Percentiles rank a stretch among this genome's conserved stretches.
Conservation (phyloP, 768 basidiomycete species). For the Fomitopsis serialis region DNA sequence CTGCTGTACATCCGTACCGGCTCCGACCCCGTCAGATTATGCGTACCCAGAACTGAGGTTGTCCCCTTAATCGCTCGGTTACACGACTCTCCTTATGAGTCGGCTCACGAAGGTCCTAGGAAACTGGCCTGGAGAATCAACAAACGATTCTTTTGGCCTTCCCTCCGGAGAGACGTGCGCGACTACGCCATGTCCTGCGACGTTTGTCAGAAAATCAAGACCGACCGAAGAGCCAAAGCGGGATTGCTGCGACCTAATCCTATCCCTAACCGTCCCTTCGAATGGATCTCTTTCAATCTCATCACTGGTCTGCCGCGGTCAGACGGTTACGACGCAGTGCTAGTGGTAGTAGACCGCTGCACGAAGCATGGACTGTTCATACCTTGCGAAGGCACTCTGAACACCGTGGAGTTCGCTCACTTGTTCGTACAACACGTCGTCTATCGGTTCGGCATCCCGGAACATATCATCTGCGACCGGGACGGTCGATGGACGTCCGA, state of each 20-base stretch:
- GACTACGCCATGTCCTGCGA: no score
- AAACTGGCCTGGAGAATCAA: not conserved
- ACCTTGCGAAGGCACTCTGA: not conserved
- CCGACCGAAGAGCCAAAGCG: not conserved
- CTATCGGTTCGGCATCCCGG: not conserved
- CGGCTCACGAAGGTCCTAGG: not conserved
- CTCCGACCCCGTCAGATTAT: not conserved
- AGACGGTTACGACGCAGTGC: not conserved
- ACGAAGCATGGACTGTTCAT: not conserved
- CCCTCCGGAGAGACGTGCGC: no score
- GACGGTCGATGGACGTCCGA: constrained; percentile 1
- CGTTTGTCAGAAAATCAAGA: no score
- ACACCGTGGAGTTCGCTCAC: not conserved
- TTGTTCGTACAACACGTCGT: not conserved
- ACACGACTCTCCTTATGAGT: not conserved
- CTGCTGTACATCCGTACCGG: not conserved
- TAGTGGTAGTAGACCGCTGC: not conserved
- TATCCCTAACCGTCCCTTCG: not conserved
- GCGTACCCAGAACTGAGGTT: not conserved
- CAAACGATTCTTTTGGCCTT: not conserved
- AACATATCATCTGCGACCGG: not conserved
- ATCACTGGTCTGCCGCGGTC: not conserved
- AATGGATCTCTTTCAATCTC: not conserved
- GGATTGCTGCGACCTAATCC: not conserved
- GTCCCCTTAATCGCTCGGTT: not conserved